Evolutionary conservation across 2,329 filamentous ascomycete species (phyloP), one percentile per base, ranked within the genome.

Genomic region (Chalaropsis thielavioides): DNA sequence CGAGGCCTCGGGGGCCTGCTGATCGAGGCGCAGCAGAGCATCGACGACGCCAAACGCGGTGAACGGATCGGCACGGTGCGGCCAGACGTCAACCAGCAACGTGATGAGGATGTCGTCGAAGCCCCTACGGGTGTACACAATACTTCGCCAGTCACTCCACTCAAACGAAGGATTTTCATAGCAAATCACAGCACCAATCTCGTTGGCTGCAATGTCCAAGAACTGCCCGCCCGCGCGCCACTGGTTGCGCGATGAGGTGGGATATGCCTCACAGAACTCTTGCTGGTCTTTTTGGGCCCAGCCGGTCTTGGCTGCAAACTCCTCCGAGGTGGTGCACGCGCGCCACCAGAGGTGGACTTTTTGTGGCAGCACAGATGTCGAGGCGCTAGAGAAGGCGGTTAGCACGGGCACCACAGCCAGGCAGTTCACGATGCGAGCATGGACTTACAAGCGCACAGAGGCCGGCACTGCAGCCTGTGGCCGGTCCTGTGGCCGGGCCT

Each of bases 201-300:
- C 65, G 35, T 67, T 67, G 49, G 65, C 44, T 7, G 65, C 65
- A 58, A 67, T 64, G 22, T 67, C 65, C 11, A 67, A 51, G n/a
- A 64, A 67, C 58, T 64, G 65, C 15, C 62, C 65, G 22, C 65
- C 65, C 27, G 22, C 27, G 17, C 65, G 44, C 65, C 65, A 67
- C 35, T 60, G 22, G 19, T 38, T 62, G 11, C 60, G 58, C 0
- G 58, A n/a, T 0, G 59, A 44, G 17, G 59, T 59, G 6, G 65
- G 65, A 51, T 67, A 67, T 13, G 59, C 49, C n/a, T 51, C 46
- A 13, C 65, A 67, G 31, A 67, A 67, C 1, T 38, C 62, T 17
- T 19, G 19, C 5, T 15, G 54, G 15, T 67, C 65, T 49, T 64
- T 15, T 27, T 44, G 10, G 6, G 24, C 10, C 65, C 65, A 67